Evolutionary conservation across 352 stramenopile genomes (phyloP), one percentile per base, ranked within the genome.

Genomic region (Elongisporangium anandrum): DNA sequence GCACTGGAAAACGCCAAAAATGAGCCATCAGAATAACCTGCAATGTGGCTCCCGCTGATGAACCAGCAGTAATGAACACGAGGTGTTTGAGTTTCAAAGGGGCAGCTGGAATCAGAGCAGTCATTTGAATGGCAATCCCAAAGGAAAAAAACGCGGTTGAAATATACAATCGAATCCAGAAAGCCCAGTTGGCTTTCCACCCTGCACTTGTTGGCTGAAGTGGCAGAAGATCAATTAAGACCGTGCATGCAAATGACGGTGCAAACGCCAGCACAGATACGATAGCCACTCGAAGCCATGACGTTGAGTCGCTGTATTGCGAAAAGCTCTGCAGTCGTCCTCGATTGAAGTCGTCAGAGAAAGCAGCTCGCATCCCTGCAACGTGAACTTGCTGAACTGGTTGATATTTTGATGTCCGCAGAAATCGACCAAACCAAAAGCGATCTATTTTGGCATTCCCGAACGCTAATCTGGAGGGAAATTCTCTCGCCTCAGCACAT

Each of bases 1-100:
- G 69, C n/a, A 77, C 26, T 1, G 69, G 69, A 7, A 73, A 77
- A n/a, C 62, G 39, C 56, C 69, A 47, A 10, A 10, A 6, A 6
- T 41, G 0, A 4, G 57, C 57, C 16, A 57, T 13, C 34, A 41
- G 12, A 16, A 48, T 24, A 23, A 49, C 26, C 16, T 54, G 45
- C 2, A n/a, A 26, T 12, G 22, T n/a, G 17, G 24, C 45, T 1
- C 41, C 45, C n/a, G 23, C 16, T 16, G 55, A 26, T 12, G 41
- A 26, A 9, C 50, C 41, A 12, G 49, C 10, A 19, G 61, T 21
- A 26, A 66, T 63, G 2, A 20, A 15, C n/a, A 63, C 13, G 17
- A 54, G 22, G 39, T 63, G 49, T 22, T 52, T 59, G 10, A 15
- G 47, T 0, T 41, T 63, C 21, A 66, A 20, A 17, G 34, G 9